Base-by-base conservation (phyloP, 176 grass and related monocot species). In the Oryza australiensis region DNA sequence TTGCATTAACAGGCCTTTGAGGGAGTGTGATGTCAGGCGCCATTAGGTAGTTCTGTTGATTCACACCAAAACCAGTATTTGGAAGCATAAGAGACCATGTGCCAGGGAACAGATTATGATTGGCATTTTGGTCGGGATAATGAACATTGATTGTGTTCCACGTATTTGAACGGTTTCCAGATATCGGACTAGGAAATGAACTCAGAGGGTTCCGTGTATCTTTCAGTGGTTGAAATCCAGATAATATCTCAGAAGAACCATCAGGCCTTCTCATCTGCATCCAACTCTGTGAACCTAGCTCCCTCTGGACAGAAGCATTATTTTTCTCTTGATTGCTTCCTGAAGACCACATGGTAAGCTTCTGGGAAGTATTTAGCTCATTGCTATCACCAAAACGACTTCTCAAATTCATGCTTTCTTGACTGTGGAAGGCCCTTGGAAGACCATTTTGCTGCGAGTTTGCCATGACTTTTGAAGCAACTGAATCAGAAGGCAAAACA, bases 381-480 rank as follows among this genome's bases (percentile, higher is more conserved):
- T 68, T 84, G 18, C 3, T 80, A 38, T 70, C 63, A 11, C 20
- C 51, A 30, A 85, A 69, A 60, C 9, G 74, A 82, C 82, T 81
- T 57, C 77, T 88, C 68, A 90, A 81, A 85, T 79, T 74, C 72
- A 55, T 70, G 65, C 23, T 72, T 87, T 92, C 90, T 84, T 92
- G 86, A 78, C 64, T 91, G 55, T 94, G 89, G 51, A 94, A 83
- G 70, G 89, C 78, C 90, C 60, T 87, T 79, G 86, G 57, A 30
- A 77, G 82, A 64, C 70, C 45, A 69, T 85, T 79, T 59, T 90
- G 80, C 33, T 92, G 80, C 3, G 40, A 74, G n/a, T 90, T 89
- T 77, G 62, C 18, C 40, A 23, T 69, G 41, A 80, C 73, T 89
- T 92, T 97, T 18, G 82, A 83, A 84, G 81, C 48, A 82, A 88